Conservation (phyloP, 441 rosid genomes). For the Mallotus japonicus region DNA sequence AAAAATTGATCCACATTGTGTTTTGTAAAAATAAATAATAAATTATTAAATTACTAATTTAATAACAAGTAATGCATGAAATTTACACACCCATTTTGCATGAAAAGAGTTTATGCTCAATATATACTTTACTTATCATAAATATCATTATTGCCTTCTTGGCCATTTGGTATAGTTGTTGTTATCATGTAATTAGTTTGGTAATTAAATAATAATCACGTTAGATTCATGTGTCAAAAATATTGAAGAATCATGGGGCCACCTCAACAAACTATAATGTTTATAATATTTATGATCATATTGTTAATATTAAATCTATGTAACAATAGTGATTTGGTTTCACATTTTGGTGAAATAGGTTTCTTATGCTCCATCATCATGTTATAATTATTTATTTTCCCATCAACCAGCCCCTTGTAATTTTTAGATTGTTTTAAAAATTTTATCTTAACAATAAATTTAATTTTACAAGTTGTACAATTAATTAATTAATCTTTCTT, state of each 20-base stretch:
- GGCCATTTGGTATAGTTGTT: not conserved
- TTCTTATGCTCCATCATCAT: not conserved
- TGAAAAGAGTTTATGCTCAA: not conserved
- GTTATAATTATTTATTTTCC: not conserved
- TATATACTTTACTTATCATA: not conserved
- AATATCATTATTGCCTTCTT: not conserved
- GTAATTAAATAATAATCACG: slow-evolving; percentile 14
- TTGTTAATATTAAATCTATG: not conserved
- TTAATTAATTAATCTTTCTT: no score
- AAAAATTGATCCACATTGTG: no score
- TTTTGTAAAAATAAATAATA: no score
- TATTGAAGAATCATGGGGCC: slow-evolving; percentile 1
- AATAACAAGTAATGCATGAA: no score
- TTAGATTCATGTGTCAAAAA: slow-evolving; percentile 6
- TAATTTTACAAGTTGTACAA: no score
- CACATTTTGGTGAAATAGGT: not conserved
- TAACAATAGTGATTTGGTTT: not conserved
- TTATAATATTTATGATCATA: not conserved
- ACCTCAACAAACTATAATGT: slow-evolving; percentile 5
- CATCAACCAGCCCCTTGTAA: not conserved
- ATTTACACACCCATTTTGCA: not conserved
- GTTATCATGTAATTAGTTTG: slow-evolving; percentile 1
- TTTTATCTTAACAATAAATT: no score
- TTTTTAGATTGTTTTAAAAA: not conserved
- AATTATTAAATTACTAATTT: no score